Evolutionary conservation across 2,329 filamentous ascomycete genomes (phyloP).

Genomic region (Neonectria coccinea): DNA sequence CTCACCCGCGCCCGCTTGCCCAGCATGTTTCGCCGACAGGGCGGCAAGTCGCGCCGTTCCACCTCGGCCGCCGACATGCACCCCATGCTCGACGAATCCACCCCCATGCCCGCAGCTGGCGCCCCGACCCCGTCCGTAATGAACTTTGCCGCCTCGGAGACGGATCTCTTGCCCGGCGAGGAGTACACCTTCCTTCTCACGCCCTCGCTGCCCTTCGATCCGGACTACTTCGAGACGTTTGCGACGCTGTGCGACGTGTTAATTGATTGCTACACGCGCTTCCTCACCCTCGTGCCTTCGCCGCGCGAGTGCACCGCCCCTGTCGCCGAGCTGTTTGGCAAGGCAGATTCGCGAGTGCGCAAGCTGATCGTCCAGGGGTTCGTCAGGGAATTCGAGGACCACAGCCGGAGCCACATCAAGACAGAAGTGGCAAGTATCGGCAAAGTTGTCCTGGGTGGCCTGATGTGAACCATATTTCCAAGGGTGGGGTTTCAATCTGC

Average conservation of each 20-base stretch:
- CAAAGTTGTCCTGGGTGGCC: slow-evolving; percentile 87
- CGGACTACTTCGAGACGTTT: slow-evolving; percentile 97
- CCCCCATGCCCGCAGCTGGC: slow-evolving; percentile 43
- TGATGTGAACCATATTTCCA: slow-evolving; percentile 66
- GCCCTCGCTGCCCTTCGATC: slow-evolving; percentile 93
- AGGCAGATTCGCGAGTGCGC: slow-evolving; percentile 85
- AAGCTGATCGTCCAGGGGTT: slow-evolving; percentile 91
- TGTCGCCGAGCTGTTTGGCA: slow-evolving; percentile 87
- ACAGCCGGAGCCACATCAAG: slow-evolving; percentile 79
- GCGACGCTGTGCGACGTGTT: slow-evolving; percentile 94
- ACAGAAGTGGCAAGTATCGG: slow-evolving; percentile 86
- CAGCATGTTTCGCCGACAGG: slow-evolving; percentile 81
- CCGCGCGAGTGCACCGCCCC: slow-evolving; percentile 77
- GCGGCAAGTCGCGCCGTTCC: slow-evolving; percentile 68
- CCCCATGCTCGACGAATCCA: slow-evolving; percentile 48
- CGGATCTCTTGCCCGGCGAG: slow-evolving; percentile 81
- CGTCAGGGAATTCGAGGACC: slow-evolving; percentile 93
- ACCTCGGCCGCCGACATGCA: slow-evolving; percentile 60
- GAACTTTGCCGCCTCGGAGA: slow-evolving; percentile 69
- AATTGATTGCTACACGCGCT: slow-evolving; percentile 88
- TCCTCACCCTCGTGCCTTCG: slow-evolving; percentile 80
- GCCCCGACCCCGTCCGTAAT: slow-evolving; percentile 59
- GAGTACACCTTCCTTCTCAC: slow-evolving; percentile 91
- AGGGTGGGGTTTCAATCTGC: slow-evolving; percentile 17
- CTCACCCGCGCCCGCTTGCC: slow-evolving; percentile 83